Conservation (phyloP, 345 rosid species). For the Eutrema japonicum region DNA sequence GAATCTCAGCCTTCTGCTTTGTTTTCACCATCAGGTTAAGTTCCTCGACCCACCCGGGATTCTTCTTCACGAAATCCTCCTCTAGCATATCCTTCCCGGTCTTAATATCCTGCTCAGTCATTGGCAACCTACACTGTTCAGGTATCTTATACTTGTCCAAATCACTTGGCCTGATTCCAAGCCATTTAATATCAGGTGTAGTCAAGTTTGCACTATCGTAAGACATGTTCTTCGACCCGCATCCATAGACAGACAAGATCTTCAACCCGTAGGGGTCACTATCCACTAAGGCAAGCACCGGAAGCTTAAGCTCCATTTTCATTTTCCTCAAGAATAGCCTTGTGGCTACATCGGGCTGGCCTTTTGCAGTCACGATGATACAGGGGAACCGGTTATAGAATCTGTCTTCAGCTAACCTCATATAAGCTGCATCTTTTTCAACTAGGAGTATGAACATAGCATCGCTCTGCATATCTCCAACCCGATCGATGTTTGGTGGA, state of each 20-base stretch:
- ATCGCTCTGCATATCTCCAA: slow-evolving; percentile 94
- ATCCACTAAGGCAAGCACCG: slow-evolving; percentile 92
- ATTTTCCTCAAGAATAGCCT: slow-evolving; percentile 92
- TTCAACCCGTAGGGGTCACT: slow-evolving; percentile 97
- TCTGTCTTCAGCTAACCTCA: slow-evolving; percentile 90
- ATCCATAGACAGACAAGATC: slow-evolving; percentile 89
- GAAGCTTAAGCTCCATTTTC: slow-evolving; percentile 91
- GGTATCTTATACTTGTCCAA: slow-evolving; percentile 90
- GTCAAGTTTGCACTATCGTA: slow-evolving; percentile 95
- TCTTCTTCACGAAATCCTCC: slow-evolving; percentile 99
- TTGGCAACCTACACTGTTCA: slow-evolving; percentile 91
- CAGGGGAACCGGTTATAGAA: slow-evolving; percentile 95
- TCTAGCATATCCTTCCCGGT: slow-evolving; percentile 93
- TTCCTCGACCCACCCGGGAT: slow-evolving; percentile 98
- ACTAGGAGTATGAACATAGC: slow-evolving; percentile 84
- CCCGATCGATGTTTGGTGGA: slow-evolving; percentile 92
- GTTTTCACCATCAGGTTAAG: slow-evolving; percentile 94
- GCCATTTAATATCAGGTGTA: slow-evolving; percentile 95
- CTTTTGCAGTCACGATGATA: slow-evolving; percentile 91
- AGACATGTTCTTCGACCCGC: slow-evolving; percentile 99
- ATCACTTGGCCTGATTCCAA: slow-evolving; percentile 93
- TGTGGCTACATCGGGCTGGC: slow-evolving; percentile 97
- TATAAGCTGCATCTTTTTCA: slow-evolving; percentile 96
- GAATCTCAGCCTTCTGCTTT: slow-evolving; percentile 98
- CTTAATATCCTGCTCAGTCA: slow-evolving; percentile 99